Base-by-base conservation (phyloP, 176 grass and related monocot species). In the Hyparrhenia diplandra region DNA sequence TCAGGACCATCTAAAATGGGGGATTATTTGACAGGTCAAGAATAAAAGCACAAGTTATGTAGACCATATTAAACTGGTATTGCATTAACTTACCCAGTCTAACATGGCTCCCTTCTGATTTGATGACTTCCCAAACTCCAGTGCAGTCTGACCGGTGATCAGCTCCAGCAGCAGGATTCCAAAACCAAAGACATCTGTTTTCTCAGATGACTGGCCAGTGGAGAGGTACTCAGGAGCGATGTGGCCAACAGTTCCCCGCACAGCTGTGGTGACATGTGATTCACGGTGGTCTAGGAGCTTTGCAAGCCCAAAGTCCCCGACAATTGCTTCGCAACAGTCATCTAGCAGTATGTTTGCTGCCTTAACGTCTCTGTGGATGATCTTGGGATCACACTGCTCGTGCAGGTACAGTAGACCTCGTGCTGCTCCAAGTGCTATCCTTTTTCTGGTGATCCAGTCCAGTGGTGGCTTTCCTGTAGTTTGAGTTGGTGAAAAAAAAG, bases 321-420 rank as follows among this genome's bases (percentile, higher is more conserved):
- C 86, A 11, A 97, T 73, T 21, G 94, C 90, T 80, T 93, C 94
- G 7, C 80, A 92, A 66, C 59, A 89, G 67, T 90, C 88, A 67
- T 97, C 94, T 7, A 97, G 83, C 39, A 97, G 72, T 81, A 97
- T 84, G 76, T 97, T 97, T 8, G 94, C 94, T 40, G 94, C 94
- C 79, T 97, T 97, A 2, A 97, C 94, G 21, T 97, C 94, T 72
- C 94, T 90, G 55, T 97, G 94, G 73, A 93, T 97, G 28, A 97
- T 97, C 81, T 97, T 97, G 54, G 94, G 94, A 29, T 97, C 94
- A 73, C 94, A 97, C 67, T 97, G 94, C 86, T 97, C 94, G 4
- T 97, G 94, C 75, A 97, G 81, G 72, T 97, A 97, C 5, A 93
- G 88, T 59, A 97, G 88, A 49, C 88, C 94, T 82, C 94, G 81